Evolutionary conservation across 768 basidiomycete genomes (phyloP).

Genomic region (Termitomyces sp.): DNA sequence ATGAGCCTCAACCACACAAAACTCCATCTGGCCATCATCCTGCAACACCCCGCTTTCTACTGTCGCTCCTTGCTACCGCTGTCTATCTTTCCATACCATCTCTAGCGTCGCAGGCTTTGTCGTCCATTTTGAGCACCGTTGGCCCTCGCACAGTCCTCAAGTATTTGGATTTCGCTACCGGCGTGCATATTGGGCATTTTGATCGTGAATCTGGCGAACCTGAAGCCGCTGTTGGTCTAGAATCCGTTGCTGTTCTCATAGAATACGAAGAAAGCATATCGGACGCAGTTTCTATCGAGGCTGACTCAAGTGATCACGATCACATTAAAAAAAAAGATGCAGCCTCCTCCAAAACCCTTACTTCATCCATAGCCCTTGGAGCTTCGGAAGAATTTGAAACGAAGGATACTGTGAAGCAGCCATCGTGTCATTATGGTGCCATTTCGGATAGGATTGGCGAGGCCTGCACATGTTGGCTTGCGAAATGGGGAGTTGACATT

Average conservation of each 20-base stretch:
- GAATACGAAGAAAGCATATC: conserved; percentile 25
- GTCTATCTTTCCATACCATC: conserved; percentile 81
- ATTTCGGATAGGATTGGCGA: conserved; percentile 90
- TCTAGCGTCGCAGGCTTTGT: conserved; percentile 69
- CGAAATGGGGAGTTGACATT: conserved; percentile 80
- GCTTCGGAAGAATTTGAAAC: conserved; percentile 15
- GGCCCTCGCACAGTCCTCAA: conserved; percentile 71
- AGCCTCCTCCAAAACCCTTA: neutral
- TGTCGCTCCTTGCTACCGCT: conserved; percentile 83
- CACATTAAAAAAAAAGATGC: neutral
- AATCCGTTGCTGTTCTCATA: conserved; percentile 51
- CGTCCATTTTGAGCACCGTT: conserved; percentile 63
- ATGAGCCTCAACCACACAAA: conserved; percentile 19
- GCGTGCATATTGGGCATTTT: conserved; percentile 48
- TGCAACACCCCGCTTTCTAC: conserved; percentile 72
- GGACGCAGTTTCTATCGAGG: neutral
- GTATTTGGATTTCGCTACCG: conserved; percentile 81
- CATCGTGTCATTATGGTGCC: conserved; percentile 74
- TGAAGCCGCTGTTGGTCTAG: conserved; percentile 65
- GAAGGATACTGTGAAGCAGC: conserved; percentile 15
- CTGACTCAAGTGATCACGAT: neutral
- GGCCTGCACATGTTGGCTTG: conserved; percentile 81
- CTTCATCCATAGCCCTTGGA: conserved; percentile 8
- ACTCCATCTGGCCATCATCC: conserved; percentile 58
- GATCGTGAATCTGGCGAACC: conserved; percentile 33